Conservation (phyloP, 75 land plant genomes). For the Gnetum montanum region DNA sequence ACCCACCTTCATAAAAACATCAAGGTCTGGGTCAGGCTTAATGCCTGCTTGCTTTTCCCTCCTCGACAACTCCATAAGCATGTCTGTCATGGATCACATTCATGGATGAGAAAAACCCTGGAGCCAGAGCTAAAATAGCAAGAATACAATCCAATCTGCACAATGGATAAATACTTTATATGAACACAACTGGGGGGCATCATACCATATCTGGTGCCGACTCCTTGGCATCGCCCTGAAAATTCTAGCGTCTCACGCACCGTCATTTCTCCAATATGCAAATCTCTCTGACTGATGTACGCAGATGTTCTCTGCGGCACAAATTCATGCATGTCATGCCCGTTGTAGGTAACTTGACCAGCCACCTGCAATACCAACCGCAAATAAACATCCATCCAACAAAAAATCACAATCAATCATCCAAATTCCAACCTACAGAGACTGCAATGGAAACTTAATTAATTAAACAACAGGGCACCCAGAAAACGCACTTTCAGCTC, state of each 20-base stretch:
- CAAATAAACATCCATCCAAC: background rate
- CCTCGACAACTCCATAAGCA: conserved; percentile 33
- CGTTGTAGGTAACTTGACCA: conserved; percentile 78
- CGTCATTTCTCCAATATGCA: conserved; percentile 75
- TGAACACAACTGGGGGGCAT: background rate
- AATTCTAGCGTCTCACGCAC: conserved; percentile 86
- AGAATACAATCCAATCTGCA: background rate
- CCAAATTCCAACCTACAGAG: background rate
- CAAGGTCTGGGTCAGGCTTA: conserved; percentile 45
- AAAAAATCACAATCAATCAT: background rate
- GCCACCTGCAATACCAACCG: conserved; percentile 24
- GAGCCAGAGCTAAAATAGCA: background rate
- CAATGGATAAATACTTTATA: background rate
- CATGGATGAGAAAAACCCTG: background rate
- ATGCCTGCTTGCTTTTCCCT: conserved; percentile 46
- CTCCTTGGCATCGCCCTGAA: conserved; percentile 66
- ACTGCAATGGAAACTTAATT: too few relatives aligned
- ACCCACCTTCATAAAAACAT: conserved; percentile 43
- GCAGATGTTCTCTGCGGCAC: conserved; percentile 74
- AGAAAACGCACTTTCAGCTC: conserved; percentile 10
- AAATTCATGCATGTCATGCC: conserved; percentile 70
- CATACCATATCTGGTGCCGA: conserved; percentile 60
- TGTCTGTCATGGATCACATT: too few relatives aligned
- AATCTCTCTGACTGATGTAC: conserved; percentile 83
- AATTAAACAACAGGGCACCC: background rate